Evolutionary conservation across 2,329 filamentous ascomycete genomes (phyloP).

Genomic region (Phaeosphaeriaceae sp.): DNA sequence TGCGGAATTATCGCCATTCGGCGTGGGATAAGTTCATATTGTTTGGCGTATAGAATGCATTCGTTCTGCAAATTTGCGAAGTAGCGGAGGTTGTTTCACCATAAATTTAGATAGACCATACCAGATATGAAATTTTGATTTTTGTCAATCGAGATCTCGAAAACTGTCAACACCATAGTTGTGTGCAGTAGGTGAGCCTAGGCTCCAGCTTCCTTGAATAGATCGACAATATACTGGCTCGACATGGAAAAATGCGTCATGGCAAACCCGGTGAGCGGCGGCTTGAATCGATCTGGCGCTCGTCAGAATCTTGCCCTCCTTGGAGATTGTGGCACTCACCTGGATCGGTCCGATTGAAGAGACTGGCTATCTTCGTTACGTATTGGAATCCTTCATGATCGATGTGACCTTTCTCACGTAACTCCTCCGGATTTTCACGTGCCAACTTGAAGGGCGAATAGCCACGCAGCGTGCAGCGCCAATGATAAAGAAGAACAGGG

Average conservation of each 20-base stretch:
- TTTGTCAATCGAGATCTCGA: not conserved
- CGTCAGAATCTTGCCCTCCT: slow-evolving; percentile 10
- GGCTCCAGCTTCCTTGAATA: slow-evolving; percentile 43
- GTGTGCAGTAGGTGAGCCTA: slow-evolving; percentile 9
- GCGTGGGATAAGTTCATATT: not conserved
- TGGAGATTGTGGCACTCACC: slow-evolving; percentile 25
- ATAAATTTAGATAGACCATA: not conserved
- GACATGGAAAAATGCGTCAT: slow-evolving; percentile 32
- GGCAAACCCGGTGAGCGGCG: slow-evolving; percentile 35
- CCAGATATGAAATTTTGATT: not conserved
- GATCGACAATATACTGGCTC: slow-evolving; percentile 42
- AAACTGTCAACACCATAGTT: not conserved
- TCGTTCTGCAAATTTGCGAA: not conserved
- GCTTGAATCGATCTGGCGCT: slow-evolving; percentile 36
- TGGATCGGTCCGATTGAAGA: slow-evolving; percentile 33
- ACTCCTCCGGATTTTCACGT: slow-evolving; percentile 43
- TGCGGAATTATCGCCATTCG: not conserved
- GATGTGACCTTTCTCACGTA: slow-evolving; percentile 37
- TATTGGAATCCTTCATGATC: slow-evolving; percentile 41
- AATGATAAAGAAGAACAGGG: slow-evolving; percentile 41
- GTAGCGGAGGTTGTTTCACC: not conserved
- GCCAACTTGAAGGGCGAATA: slow-evolving; percentile 44
- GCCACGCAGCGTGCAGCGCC: slow-evolving; percentile 39
- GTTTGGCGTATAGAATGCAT: not conserved
- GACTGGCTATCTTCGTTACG: slow-evolving; percentile 30